These are phyloP conservation scores for Pouteria campechiana DNA, from an alignment of 179 eudicot genomes.

Conservation along the genomic window DNA sequence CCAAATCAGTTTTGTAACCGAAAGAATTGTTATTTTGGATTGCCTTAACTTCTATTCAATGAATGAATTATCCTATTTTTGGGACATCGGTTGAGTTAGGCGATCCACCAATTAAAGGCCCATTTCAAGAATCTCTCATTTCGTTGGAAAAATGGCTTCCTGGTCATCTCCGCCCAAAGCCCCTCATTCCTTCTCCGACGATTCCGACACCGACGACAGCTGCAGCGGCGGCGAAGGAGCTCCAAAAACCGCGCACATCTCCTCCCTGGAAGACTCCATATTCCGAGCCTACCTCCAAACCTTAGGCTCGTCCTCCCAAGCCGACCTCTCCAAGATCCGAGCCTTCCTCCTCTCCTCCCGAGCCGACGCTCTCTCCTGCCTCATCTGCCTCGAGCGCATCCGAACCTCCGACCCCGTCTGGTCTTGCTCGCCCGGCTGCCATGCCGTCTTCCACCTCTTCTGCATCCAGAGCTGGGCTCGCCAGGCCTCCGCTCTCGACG, in stretches of 20 bases:
- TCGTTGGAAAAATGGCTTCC: no score
- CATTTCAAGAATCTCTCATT: no score
- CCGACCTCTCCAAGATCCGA: conserved; percentile 81
- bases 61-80: no score
- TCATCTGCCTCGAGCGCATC: conserved; percentile 92
- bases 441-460: conserved; percentile 69
- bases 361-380: conserved; percentile 90
- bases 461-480: conserved; percentile 97
- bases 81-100: no score
- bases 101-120: no score
- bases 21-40: no score
- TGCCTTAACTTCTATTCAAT: no score
- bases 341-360: conserved; percentile 73
- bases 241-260: conserved; percentile 32
- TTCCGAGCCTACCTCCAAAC: conserved; percentile 67
- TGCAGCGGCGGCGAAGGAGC: conserved; percentile 23
- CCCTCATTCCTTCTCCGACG: conserved; percentile 22
- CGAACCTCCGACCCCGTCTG: conserved; percentile 74
- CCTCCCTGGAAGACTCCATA: conserved; percentile 63
- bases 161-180: conserved; percentile 8
- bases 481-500: conserved; percentile 44
- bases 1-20: no score
- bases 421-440: conserved; percentile 78
- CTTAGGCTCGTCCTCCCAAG: conserved; percentile 22
- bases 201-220: conserved; percentile 39